These are phyloP conservation scores for Tolypocladium paradoxum DNA, from an alignment of 2,329 filamentous ascomycete species.

Conservation along the genomic window DNA sequence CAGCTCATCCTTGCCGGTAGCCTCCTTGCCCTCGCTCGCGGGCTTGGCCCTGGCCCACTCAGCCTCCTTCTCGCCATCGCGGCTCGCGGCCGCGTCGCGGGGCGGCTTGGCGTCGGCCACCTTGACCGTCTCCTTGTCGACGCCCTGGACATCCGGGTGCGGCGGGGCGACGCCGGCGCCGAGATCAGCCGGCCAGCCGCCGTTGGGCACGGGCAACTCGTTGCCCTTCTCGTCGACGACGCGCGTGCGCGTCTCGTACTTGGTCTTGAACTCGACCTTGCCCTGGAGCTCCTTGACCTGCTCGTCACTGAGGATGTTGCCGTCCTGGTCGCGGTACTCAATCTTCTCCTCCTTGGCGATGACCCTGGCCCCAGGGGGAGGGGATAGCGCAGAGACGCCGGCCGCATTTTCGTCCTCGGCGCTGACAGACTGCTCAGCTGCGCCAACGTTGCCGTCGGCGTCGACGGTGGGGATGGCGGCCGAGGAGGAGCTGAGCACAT, in stretches of 20 bases:
- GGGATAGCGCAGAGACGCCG: slow-evolving; percentile 37
- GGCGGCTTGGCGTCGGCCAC: slow-evolving; percentile 26
- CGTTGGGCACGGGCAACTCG: slow-evolving; percentile 47
- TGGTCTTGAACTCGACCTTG: slow-evolving; percentile 91
- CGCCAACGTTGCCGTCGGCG: slow-evolving; percentile 11
- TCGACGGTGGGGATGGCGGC: slow-evolving; percentile 18
- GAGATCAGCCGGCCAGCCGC: slow-evolving; percentile 24
- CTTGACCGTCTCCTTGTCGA: slow-evolving; percentile 46
- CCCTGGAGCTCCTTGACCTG: slow-evolving; percentile 78
- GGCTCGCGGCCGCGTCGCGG: slow-evolving; percentile 34
- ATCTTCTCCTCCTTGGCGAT: slow-evolving; percentile 64
- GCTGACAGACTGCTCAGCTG: slow-evolving; percentile 5
- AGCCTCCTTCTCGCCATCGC: slow-evolving; percentile 48
- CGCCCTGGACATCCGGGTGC: slow-evolving; percentile 51
- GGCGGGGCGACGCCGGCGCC: slow-evolving; percentile 40
- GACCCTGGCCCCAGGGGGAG: slow-evolving; percentile 37
- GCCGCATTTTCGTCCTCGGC: slow-evolving; percentile 16
- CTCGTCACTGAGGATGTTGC: slow-evolving; percentile 75
- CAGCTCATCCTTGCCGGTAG: slow-evolving; percentile 32
- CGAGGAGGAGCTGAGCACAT: slow-evolving; percentile 12
- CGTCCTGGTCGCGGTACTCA: slow-evolving; percentile 73
- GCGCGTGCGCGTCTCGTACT: slow-evolving; percentile 88
- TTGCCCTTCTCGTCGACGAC: slow-evolving; percentile 72
- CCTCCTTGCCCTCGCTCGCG: slow-evolving; percentile 52
- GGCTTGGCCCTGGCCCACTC: slow-evolving; percentile 48